Conservation (phyloP, 2,329 filamentous ascomycete genomes). For the Lachnellula suecica region DNA sequence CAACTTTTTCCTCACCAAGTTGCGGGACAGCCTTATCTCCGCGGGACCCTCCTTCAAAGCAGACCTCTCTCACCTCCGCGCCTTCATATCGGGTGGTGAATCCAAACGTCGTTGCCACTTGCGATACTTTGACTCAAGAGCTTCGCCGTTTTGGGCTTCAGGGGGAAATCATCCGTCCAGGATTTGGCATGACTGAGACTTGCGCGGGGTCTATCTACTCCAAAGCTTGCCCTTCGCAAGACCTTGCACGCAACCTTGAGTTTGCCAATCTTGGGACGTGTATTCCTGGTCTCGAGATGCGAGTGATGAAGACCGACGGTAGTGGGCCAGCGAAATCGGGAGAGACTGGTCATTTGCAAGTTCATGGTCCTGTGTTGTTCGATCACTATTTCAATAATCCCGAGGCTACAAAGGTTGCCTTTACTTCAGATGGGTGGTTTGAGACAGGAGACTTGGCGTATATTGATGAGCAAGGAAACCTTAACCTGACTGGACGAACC, state of each 20-base stretch:
- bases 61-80: conserved; percentile 33
- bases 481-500: conserved; percentile 37
- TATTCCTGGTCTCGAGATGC: conserved; percentile 40
- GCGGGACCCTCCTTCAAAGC: not conserved
- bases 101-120: conserved; percentile 39
- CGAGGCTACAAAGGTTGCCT: conserved; percentile 54
- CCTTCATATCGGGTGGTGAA: conserved; percentile 46
- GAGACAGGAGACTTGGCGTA: conserved; percentile 39
- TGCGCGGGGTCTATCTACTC: conserved; percentile 47
- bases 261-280: conserved; percentile 40
- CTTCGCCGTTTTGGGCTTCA: no score
- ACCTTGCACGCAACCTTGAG: conserved; percentile 28
- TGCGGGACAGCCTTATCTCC: conserved; percentile 6
- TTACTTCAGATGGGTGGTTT: conserved; percentile 50
- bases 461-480: conserved; percentile 35
- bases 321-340: conserved; percentile 26
- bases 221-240: conserved; percentile 39
- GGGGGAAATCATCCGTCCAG: conserved; percentile 43
- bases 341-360: not conserved
- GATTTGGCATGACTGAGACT: conserved; percentile 53
- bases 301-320: conserved; percentile 29
- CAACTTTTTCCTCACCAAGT: conserved; percentile 38
- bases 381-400: conserved; percentile 43
- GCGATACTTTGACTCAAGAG: no score
- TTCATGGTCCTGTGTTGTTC: conserved; percentile 53